Evolutionary conservation across 257 asterid genomes (phyloP), one percentile per base, ranked within the genome.

Genomic region (Solanum boliviense): DNA sequence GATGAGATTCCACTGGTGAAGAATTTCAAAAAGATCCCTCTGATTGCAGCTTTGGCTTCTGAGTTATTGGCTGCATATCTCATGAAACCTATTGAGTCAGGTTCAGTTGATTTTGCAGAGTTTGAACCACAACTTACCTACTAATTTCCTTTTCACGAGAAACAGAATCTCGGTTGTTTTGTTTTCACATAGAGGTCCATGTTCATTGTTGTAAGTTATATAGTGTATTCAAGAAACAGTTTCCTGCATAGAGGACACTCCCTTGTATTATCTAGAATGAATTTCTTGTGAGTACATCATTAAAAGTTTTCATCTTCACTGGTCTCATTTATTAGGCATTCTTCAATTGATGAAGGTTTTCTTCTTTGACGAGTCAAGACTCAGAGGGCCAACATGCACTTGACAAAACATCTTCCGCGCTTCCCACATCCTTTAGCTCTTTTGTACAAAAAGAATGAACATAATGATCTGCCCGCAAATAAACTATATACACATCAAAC

Each of bases 1-100:
- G 93, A 94, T 18, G 99, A 95, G 65, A 89, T 91, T 46, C 92
- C 98, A 1, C 84, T 97, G 29, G 98, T 96, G 92, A 94, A 97
- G 97, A 96, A 95, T 93, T 89, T 95, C 86, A 97, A 94, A 96
- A 93, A 96, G 95, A 86, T 97, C 48, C 99, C 99, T 36, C 95
- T 93, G 21, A 76, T 95, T 89, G 98, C 98, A 35, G 98, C 98
- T 84, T 91, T 97, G 87, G 96, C 91, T 85, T 94, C 97, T 15
- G 99, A 97, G 94, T 48, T 97, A 72, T 72, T 96, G 89, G 98
- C 98, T 20, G 95, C 98, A 0, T 96, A 95, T 89, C 98, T 96
- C 90, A 97, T 97, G 99, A 94, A 97, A 90, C 99, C 99, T 44
- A 93, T 97, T 46, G 99, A 97, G 84, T 96, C 98, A 73, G 99